phyloP scores from a whole-genome alignment of 2,329 filamentous ascomycete genomes.

The Fusarium incarnatum region DNA sequence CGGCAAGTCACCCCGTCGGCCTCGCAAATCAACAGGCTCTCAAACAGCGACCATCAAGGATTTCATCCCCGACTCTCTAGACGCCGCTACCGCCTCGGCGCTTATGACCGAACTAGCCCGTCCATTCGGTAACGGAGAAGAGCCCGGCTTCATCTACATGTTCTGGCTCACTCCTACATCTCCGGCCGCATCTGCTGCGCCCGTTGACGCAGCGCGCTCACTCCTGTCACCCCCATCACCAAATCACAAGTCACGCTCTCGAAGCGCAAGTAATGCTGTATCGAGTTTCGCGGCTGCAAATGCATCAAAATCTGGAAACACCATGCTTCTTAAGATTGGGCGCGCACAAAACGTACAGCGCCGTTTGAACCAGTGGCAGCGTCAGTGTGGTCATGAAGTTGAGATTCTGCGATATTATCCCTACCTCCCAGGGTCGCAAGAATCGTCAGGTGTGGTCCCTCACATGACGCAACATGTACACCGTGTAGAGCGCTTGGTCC shows the following conservation, averaged over 20 bases:
- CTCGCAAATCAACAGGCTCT: slow-evolving; percentile 50
- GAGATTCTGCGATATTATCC: slow-evolving; percentile 94
- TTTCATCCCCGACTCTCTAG: slow-evolving; percentile 75
- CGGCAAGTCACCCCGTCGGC: slow-evolving; percentile 46
- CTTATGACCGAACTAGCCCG: slow-evolving; percentile 82
- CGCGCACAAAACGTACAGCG: slow-evolving; percentile 85
- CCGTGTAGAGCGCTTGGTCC: slow-evolving; percentile 88
- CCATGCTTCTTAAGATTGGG: slow-evolving; percentile 76
- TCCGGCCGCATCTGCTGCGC: slow-evolving; percentile 59
- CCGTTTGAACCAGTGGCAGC: slow-evolving; percentile 90
- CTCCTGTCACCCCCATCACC: slow-evolving; percentile 65
- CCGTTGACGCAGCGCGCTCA: slow-evolving; percentile 69
- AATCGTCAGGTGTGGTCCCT: slow-evolving; percentile 52
- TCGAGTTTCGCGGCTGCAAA: slow-evolving; percentile 59
- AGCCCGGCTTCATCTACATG: slow-evolving; percentile 96
- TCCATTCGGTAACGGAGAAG: slow-evolving; percentile 74
- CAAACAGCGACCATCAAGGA: slow-evolving; percentile 50
- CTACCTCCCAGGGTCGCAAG: slow-evolving; percentile 68
- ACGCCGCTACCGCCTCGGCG: slow-evolving; percentile 74
- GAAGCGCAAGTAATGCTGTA: slow-evolving; percentile 67
- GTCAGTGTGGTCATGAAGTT: slow-evolving; percentile 90
- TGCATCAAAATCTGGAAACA: slow-evolving; percentile 51
- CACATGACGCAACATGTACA: slow-evolving; percentile 87
- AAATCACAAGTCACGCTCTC: slow-evolving; percentile 50
- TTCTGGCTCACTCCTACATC: slow-evolving; percentile 88